Evolutionary conservation across 2,329 filamentous ascomycete genomes (phyloP).

Genomic region (Ophiostoma ips): DNA sequence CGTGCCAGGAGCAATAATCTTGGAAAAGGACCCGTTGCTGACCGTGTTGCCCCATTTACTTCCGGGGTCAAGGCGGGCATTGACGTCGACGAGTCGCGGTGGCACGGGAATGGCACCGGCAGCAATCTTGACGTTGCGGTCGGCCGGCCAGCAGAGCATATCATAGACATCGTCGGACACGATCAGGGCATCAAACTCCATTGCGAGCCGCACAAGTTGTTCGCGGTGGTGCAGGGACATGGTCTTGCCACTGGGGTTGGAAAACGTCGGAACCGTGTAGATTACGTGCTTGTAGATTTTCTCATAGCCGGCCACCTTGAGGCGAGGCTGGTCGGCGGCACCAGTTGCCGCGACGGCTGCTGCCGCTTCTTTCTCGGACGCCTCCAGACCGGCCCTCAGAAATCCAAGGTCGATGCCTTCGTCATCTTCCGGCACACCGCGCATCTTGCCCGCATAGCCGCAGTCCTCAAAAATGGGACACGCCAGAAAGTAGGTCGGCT

Average conservation of each 20-base stretch:
- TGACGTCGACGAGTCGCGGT: constrained; percentile 43
- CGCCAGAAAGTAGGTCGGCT: constrained; percentile 51
- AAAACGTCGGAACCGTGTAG: constrained; percentile 55
- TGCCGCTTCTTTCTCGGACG: constrained; percentile 2
- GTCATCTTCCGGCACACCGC: constrained; percentile 48
- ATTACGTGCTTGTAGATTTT: constrained; percentile 55
- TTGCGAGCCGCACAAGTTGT: constrained; percentile 43
- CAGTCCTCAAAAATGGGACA: constrained; percentile 53
- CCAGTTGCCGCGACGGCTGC: neutral
- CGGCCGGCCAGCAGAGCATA: constrained; percentile 42
- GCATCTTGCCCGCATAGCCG: constrained; percentile 42
- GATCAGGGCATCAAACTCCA: constrained; percentile 50
- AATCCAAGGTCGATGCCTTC: constrained; percentile 46
- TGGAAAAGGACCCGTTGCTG: constrained; percentile 56
- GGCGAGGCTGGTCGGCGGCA: constrained; percentile 4
- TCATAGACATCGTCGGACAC: constrained; percentile 63
- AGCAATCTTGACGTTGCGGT: constrained; percentile 20
- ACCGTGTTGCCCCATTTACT: constrained; percentile 50
- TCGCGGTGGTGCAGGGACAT: constrained; percentile 45
- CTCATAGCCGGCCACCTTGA: constrained; percentile 18
- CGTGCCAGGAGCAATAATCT: constrained; percentile 48
- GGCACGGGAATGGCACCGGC: constrained; percentile 11
- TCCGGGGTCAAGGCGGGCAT: constrained; percentile 38
- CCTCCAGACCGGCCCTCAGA: constrained; percentile 22
- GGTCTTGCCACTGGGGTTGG: constrained; percentile 52